Percentiles rank a stretch among this genome's conserved stretches.
These are phyloP conservation scores for Erythrobasidium hasegawianum DNA, from an alignment of 1,284 basidiomycete genomes.

Conservation along the genomic window DNA sequence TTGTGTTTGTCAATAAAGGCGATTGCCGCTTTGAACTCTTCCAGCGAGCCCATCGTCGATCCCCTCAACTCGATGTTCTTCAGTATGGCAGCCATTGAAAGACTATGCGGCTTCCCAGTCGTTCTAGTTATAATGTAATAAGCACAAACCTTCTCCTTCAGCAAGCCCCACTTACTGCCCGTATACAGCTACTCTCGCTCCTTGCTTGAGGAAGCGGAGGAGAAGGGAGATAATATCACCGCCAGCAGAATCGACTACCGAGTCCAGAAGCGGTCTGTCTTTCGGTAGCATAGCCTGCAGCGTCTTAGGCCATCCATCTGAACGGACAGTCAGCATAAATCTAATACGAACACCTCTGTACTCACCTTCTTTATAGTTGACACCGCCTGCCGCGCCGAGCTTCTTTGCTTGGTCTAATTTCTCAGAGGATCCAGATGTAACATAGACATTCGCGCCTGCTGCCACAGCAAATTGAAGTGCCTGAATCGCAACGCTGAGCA, in stretches of 20 bases:
- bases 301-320: constrained; percentile 63
- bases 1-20: constrained; percentile 64
- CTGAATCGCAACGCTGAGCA: constrained; percentile 67
- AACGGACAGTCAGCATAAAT: not conserved
- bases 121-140: too few species aligned
- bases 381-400: constrained; percentile 73
- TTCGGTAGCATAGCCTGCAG: constrained; percentile 57
- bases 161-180: constrained; percentile 33
- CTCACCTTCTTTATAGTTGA: constrained; percentile 66
- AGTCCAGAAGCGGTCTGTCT: constrained; percentile 56
- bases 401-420: constrained; percentile 65
- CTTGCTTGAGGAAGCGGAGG: constrained; percentile 60
- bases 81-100: constrained; percentile 75
- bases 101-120: constrained; percentile 57
- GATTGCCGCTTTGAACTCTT: constrained; percentile 69
- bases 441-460: constrained; percentile 71
- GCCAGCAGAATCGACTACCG: constrained; percentile 76
- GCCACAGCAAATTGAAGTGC: constrained; percentile 74
- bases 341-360: constrained; percentile 1
- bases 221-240: constrained; percentile 66
- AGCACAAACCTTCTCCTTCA: too few species aligned
- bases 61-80: constrained; percentile 68
- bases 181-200: constrained; percentile 53
- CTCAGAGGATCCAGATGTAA: constrained; percentile 67
- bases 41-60: constrained; percentile 75